Evolutionary conservation across 495 filamentous ascomycete genomes (phyloP).

Genomic region (Aspergillus wentii): DNA sequence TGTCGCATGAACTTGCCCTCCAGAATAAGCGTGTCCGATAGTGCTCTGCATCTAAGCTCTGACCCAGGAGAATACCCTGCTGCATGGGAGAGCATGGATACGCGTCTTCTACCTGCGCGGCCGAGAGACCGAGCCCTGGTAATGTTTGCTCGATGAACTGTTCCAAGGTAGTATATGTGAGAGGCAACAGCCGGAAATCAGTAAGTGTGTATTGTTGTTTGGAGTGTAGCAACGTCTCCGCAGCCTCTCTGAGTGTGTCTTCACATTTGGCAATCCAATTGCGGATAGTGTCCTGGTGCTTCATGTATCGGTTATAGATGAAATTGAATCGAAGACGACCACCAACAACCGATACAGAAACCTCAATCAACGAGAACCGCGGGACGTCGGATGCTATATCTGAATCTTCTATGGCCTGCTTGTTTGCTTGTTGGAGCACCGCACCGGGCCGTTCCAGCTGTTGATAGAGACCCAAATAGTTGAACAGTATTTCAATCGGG

Average conservation of each 20-base stretch:
- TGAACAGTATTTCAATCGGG: conserved; percentile 51
- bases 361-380: background rate
- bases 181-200: background rate
- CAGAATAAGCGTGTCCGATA: conserved; percentile 18
- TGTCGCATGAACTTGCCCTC: conserved; percentile 18
- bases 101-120: background rate
- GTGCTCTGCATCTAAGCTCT: background rate
- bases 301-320: background rate
- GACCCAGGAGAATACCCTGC: background rate
- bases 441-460: background rate
- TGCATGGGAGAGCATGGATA: background rate
- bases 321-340: background rate
- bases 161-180: too few species aligned
- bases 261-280: background rate
- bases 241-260: background rate
- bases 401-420: background rate
- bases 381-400: background rate
- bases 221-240: conserved; percentile 14
- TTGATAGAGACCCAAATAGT: conserved; percentile 40
- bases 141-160: too few species aligned
- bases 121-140: too few species aligned
- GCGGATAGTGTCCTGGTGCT: background rate
- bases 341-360: background rate
- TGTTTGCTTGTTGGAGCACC: background rate
- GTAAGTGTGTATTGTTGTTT: background rate